Evolutionary conservation across 179 eudicot genomes (phyloP).

Genomic region (Beta macrorhiza): DNA sequence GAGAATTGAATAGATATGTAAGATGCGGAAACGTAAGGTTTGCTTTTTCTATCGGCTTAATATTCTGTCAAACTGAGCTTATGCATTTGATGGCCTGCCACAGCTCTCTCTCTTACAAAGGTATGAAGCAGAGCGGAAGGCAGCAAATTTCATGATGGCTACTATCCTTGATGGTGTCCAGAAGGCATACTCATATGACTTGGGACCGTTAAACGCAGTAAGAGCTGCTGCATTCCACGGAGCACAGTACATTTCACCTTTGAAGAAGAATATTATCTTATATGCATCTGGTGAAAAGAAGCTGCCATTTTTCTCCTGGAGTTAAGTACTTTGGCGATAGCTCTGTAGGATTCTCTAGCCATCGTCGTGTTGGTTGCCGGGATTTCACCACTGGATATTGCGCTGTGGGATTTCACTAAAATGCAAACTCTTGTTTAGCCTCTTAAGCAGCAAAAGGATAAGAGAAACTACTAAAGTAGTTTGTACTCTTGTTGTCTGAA

Average conservation of each 20-base stretch:
- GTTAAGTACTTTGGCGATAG: background rate
- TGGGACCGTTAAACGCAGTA: slow-evolving; percentile 74
- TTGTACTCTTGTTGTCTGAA: background rate
- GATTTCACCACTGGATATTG: background rate
- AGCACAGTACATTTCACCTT: slow-evolving; percentile 69
- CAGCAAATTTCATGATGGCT: slow-evolving; percentile 77
- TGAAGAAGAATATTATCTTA: slow-evolving; percentile 71
- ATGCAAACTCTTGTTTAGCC: background rate
- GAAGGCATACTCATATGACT: slow-evolving; percentile 80
- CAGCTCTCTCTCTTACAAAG: slow-evolving; percentile 66
- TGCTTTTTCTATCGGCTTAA: background rate
- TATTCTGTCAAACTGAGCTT: background rate
- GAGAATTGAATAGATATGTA: background rate
- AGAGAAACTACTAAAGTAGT: background rate
- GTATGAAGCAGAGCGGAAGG: slow-evolving; percentile 83
- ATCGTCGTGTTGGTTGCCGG: background rate
- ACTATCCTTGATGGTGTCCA: slow-evolving; percentile 89
- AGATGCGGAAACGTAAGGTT: background rate
- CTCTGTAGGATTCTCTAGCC: background rate
- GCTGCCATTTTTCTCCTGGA: slow-evolving; percentile 65
- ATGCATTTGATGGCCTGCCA: slow-evolving; percentile 11
- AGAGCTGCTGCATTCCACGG: slow-evolving; percentile 88
- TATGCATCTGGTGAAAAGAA: slow-evolving; percentile 83
- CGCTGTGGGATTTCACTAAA: background rate
- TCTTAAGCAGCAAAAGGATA: background rate